A percentile compares a stretch with the other conserved stretches of the same genome.
Evolutionary conservation across 345 rosid genomes (phyloP).

Genomic region (Eucalyptus guilfoylei): DNA sequence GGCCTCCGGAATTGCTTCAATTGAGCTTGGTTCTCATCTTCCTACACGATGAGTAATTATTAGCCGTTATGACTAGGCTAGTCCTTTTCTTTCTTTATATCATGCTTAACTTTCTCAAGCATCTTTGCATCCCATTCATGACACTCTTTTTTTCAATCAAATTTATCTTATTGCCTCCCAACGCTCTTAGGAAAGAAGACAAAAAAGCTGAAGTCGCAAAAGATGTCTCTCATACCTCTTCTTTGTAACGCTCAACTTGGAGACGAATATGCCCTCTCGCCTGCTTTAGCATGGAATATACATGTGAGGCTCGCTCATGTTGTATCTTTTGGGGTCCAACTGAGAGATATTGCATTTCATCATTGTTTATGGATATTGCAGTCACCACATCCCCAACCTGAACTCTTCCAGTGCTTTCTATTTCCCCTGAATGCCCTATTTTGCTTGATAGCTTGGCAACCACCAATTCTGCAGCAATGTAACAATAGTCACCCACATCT

Average conservation of each 20-base stretch:
- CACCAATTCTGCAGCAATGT: conserved; percentile 7
- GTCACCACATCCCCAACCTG: conserved; percentile 15
- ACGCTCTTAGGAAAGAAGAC: background rate
- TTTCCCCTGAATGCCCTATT: conserved; percentile 6
- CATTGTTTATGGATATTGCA: conserved; percentile 10
- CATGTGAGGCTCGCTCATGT: conserved; percentile 3
- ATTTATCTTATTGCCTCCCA: background rate
- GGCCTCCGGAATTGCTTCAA: conserved; percentile 19
- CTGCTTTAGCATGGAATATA: conserved; percentile 7
- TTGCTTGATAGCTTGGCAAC: conserved; percentile 8
- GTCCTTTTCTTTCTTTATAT: background rate
- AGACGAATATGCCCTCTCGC: conserved; percentile 3
- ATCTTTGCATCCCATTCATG: background rate
- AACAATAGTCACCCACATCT: background rate
- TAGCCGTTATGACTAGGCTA: background rate
- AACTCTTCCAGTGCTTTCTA: conserved; percentile 13
- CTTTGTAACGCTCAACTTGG: conserved; percentile 10
- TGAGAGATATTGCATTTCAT: conserved; percentile 12
- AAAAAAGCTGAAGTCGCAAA: background rate
- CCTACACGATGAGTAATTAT: background rate
- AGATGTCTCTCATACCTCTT: background rate
- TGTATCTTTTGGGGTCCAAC: conserved; percentile 5
- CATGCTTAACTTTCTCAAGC: background rate
- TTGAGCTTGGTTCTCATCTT: conserved; percentile 4
- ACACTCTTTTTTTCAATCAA: background rate